Evolutionary conservation across 192 early-diverging fungal genomes (phyloP).

Genomic region (Lunasporangiospora selenospora): DNA sequence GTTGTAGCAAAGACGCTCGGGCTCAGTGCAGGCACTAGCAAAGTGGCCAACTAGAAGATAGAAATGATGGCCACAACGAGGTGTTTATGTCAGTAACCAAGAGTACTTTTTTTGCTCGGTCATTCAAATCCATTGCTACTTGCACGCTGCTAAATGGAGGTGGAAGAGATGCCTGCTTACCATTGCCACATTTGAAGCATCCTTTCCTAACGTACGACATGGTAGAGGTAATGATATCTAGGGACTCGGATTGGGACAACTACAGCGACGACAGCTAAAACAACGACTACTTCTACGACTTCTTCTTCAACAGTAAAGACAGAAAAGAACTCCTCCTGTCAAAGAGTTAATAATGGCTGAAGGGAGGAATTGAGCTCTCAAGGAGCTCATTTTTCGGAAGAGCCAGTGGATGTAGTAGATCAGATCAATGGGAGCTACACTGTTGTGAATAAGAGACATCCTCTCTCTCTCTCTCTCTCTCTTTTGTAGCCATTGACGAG

Average conservation of each 20-base stretch:
- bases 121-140: background rate
- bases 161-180: conserved; percentile 22
- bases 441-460: too few species aligned
- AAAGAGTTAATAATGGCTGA: too few species aligned
- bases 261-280: background rate
- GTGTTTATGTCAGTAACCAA: background rate
- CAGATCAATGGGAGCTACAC: too few species aligned
- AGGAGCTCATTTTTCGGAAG: too few species aligned
- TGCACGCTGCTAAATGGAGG: background rate
- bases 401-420: too few species aligned
- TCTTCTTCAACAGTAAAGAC: background rate
- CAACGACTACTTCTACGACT: background rate
- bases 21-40: conserved; percentile 55
- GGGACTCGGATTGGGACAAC: too few species aligned
- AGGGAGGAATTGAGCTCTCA: too few species aligned
- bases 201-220: conserved; percentile 54
- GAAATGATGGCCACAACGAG: background rate
- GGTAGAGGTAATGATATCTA: too few species aligned
- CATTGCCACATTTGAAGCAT: conserved; percentile 66
- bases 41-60: conserved; percentile 54
- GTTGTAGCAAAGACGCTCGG: conserved; percentile 64
- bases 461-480: too few species aligned
- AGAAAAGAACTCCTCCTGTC: too few species aligned
- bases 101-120: background rate
- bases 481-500: too few species aligned